phyloP scores from a whole-genome alignment of 2,329 filamentous ascomycete species.

The Nigrospora sphaerica region DNA sequence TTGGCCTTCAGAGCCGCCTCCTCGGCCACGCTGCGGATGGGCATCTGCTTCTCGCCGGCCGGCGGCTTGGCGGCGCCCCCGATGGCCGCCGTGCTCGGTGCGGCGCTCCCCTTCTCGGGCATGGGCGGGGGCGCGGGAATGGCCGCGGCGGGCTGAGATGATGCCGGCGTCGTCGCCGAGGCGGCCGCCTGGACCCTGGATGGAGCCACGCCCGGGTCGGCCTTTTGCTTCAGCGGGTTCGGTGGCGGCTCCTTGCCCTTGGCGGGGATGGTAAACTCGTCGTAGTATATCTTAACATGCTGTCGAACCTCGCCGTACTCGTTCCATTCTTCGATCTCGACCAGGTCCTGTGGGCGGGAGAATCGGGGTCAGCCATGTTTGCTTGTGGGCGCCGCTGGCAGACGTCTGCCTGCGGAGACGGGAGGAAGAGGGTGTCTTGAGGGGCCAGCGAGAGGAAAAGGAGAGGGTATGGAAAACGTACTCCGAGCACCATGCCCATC shows the following conservation, averaged over 20 bases:
- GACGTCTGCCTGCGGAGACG: neutral
- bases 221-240: conserved; percentile 24
- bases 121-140: conserved; percentile 19
- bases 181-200: conserved; percentile 11
- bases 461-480: conserved; percentile 39
- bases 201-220: conserved; percentile 12
- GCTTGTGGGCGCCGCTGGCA: too few relatives aligned
- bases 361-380: too few relatives aligned
- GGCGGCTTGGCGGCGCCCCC: conserved; percentile 13
- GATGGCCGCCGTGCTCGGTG: conserved; percentile 12
- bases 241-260: conserved; percentile 44
- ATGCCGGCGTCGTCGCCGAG: conserved; percentile 6
- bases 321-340: conserved; percentile 98
- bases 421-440: neutral
- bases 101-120: conserved; percentile 20
- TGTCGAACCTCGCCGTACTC: conserved; percentile 93
- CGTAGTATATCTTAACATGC: conserved; percentile 65
- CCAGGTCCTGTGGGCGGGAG: conserved; percentile 65
- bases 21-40: conserved; percentile 50
- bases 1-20: conserved; percentile 61
- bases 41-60: conserved; percentile 16
- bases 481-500: conserved; percentile 76
- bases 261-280: conserved; percentile 52
- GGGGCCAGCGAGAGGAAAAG: neutral
- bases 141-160: conserved; percentile 8